Base-by-base conservation (phyloP, 2,329 filamentous ascomycete species). In the Paramyrothecium roridum region DNA sequence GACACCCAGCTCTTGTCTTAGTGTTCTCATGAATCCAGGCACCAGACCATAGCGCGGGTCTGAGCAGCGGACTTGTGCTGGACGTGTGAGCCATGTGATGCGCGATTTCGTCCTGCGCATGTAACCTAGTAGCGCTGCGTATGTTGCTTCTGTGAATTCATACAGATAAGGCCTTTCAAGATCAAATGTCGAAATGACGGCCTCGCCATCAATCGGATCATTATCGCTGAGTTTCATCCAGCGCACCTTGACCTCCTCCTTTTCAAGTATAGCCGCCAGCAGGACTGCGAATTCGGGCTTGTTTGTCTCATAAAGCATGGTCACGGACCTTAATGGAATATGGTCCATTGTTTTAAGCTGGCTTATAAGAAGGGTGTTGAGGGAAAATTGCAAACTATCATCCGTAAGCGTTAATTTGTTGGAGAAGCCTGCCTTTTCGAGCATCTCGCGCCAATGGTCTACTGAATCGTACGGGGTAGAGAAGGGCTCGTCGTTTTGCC, bases 151-250 rank as follows among this genome's bases (percentile, higher is more conserved):
- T 12, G 52, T 46, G 3, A 62, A 57, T 7, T 59, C 50, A 20
- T 56, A 30, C 3, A 64, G 56, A 21, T 53, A 64, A 0, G 61
- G 60, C 1, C 19, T 21, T n/a, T 63, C 52, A 2, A 64, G 37
- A 34, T 64, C 62, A 22, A 64, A 22, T 6, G 56, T 55, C 1
- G 56, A 57, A 12, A 64, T 53, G 45, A 59, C 43, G 30, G 62
- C 48, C 7, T 13, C 2, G 8, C 23, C 33, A 1, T 52, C 43
- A 13, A 50, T n/a, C 7, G n/a, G 13, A 8, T 48, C 46, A n/a
- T n/a, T 23, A 23, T 48, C 33, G 1, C 50, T 20, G 19, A 52
- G 16, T 37, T 50, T 50, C 19, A 26, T 17, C 57, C 57, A 59
- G 12, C 46, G 43, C 4, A 56, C 53, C 6, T 8, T n/a, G 20